Evolutionary conservation across 1,284 basidiomycete species (phyloP).

Genomic region (Inonotus hispidus): DNA sequence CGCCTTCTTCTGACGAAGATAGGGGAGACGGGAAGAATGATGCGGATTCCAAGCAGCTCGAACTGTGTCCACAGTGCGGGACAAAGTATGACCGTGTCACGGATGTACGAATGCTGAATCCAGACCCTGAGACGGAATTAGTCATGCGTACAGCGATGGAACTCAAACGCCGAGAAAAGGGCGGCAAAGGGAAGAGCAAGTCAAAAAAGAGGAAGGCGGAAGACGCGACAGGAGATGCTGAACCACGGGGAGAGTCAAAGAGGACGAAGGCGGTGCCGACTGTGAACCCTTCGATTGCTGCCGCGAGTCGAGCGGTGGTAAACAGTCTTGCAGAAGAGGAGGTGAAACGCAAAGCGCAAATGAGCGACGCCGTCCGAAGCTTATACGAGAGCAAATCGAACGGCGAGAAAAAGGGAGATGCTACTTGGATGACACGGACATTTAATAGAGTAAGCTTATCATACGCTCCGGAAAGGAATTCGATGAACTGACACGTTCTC

Average conservation of each 20-base stretch:
- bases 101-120: slow-evolving; percentile 61
- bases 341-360: slow-evolving; percentile 65
- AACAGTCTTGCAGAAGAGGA: slow-evolving; percentile 65
- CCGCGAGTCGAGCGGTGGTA: slow-evolving; percentile 55
- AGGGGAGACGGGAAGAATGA: slow-evolving; percentile 20
- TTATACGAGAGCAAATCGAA: slow-evolving; percentile 53
- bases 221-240: slow-evolving; percentile 22
- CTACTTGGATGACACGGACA: slow-evolving; percentile 78
- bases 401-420: slow-evolving; percentile 47
- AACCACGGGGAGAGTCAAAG: slow-evolving; percentile 27
- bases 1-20: slow-evolving; percentile 30
- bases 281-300: slow-evolving; percentile 49
- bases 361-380: slow-evolving; percentile 73
- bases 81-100: slow-evolving; percentile 53
- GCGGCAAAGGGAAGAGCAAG: slow-evolving; percentile 53
- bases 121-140: slow-evolving; percentile 52
- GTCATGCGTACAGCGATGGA: slow-evolving; percentile 51
- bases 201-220: slow-evolving; percentile 39
- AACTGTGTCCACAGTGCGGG: slow-evolving; percentile 70
- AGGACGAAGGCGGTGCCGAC: slow-evolving; percentile 36
- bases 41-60: slow-evolving; percentile 32
- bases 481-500: neutral
- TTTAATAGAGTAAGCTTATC: slow-evolving; percentile 65
- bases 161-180: slow-evolving; percentile 31
- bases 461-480: neutral